Evolutionary conservation across 1,284 basidiomycete species (phyloP).

Genomic region (Rhodotorula mucilaginosa): DNA sequence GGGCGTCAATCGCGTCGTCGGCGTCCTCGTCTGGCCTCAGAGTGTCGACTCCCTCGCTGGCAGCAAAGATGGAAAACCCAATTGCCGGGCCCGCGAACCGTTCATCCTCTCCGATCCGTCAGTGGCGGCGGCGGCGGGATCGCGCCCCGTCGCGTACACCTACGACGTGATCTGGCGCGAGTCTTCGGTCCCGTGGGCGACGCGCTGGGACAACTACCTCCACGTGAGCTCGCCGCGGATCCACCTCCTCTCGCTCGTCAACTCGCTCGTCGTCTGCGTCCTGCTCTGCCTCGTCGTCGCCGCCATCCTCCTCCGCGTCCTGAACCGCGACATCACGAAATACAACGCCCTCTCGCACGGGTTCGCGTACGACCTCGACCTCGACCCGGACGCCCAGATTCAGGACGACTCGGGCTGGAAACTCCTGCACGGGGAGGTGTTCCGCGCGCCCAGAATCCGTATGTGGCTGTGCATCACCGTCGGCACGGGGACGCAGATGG

Average conservation of each 20-base stretch:
- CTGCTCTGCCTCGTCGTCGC: slow-evolving; percentile 75
- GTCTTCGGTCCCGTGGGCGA: slow-evolving; percentile 61
- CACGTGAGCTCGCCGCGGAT: slow-evolving; percentile 58
- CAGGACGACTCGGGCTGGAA: slow-evolving; percentile 99
- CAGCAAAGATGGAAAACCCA: background rate
- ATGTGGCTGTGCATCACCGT: slow-evolving; percentile 79
- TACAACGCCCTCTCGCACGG: slow-evolving; percentile 69
- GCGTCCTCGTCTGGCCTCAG: slow-evolving; percentile 81
- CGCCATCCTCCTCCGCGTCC: slow-evolving; percentile 81
- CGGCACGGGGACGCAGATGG: slow-evolving; percentile 87
- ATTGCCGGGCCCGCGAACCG: slow-evolving; percentile 46
- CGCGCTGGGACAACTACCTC: slow-evolving; percentile 93
- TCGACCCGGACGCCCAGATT: slow-evolving; percentile 38
- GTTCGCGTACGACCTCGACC: slow-evolving; percentile 13
- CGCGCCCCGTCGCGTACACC: slow-evolving; percentile 76
- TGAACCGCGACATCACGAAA: slow-evolving; percentile 87
- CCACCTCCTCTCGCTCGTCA: slow-evolving; percentile 83
- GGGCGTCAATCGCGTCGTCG: slow-evolving; percentile 70
- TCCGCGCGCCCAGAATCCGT: slow-evolving; percentile 75
- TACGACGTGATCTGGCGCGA: slow-evolving; percentile 80
- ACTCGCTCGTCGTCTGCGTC: slow-evolving; percentile 83
- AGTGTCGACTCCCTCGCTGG: slow-evolving; percentile 29
- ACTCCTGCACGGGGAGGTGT: slow-evolving; percentile 92
- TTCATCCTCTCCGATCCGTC: slow-evolving; percentile 63
- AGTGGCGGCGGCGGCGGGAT: background rate